A percentile compares a stretch with the other conserved stretches of the same genome.
phyloP scores from a whole-genome alignment of 495 filamentous ascomycete genomes.

The Penicillium daleae region DNA sequence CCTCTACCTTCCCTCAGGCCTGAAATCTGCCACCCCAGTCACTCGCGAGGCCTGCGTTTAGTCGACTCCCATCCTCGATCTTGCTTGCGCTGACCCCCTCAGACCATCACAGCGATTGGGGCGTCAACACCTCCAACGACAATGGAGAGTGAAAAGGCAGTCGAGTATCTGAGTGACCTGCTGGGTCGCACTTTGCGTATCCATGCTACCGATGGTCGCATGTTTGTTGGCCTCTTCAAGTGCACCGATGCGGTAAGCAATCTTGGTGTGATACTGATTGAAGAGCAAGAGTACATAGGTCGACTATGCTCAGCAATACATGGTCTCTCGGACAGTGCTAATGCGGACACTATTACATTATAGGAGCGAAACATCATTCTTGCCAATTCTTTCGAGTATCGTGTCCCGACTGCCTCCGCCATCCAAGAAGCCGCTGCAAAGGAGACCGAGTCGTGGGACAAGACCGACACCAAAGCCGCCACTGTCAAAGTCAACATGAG shows the following conservation, averaged over 20 bases:
- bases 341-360: not conserved
- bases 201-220: conserved; percentile 78
- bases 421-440: conserved; percentile 48
- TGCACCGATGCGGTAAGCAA: conserved; percentile 84
- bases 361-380: conserved; percentile 87
- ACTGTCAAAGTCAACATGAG: conserved; percentile 70
- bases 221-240: conserved; percentile 90
- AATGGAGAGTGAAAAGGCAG: conserved; percentile 48
- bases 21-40: not conserved
- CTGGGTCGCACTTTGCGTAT: conserved; percentile 67
- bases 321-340: not conserved
- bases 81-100: not conserved
- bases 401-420: conserved; percentile 61
- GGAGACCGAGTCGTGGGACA: conserved; percentile 27
- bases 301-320: not conserved
- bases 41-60: not conserved
- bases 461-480: conserved; percentile 31
- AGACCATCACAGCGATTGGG: not conserved
- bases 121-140: not conserved
- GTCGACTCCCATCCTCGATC: not conserved
- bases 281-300: not conserved
- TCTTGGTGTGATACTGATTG: not conserved
- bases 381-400: conserved; percentile 83
- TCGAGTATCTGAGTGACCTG: conserved; percentile 50
- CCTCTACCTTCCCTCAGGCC: not conserved